A percentile compares a stretch with the other conserved stretches of the same genome.
Evolutionary conservation across 2,329 filamentous ascomycete genomes (phyloP).

Genomic region (Penicillium expansum): DNA sequence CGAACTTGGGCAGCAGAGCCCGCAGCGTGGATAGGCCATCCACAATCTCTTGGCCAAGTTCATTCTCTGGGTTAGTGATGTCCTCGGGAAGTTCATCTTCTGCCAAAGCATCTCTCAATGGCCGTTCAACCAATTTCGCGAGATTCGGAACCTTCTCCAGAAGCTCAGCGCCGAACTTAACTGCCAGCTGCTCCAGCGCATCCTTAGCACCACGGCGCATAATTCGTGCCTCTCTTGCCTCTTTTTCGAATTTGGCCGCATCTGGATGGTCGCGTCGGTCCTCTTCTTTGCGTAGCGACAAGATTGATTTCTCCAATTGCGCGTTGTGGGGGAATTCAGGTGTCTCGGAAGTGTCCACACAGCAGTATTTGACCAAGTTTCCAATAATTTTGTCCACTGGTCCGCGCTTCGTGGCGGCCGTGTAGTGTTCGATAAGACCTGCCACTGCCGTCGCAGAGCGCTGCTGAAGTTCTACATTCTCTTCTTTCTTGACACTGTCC

Average conservation of each 20-base stretch:
- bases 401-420: conserved; percentile 71
- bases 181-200: conserved; percentile 81
- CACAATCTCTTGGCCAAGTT: conserved; percentile 85
- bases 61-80: conserved; percentile 69
- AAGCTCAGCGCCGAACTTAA: conserved; percentile 72
- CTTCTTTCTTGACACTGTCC: conserved; percentile 96
- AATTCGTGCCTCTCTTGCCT: conserved; percentile 84
- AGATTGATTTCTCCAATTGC: conserved; percentile 70
- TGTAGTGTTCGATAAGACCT: conserved; percentile 80
- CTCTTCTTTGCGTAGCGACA: conserved; percentile 96
- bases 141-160: conserved; percentile 84
- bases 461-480: conserved; percentile 82
- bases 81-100: conserved; percentile 65
- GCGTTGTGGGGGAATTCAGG: conserved; percentile 89
- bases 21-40: conserved; percentile 91
- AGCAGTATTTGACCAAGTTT: conserved; percentile 96
- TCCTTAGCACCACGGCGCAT: conserved; percentile 92
- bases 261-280: conserved; percentile 91
- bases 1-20: conserved; percentile 86
- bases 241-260: conserved; percentile 81
- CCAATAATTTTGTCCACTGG: conserved; percentile 94
- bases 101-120: conserved; percentile 71
- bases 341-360: conserved; percentile 95
- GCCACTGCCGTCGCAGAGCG: conserved; percentile 84
- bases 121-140: conserved; percentile 74